Percentiles rank a stretch among this genome's conserved stretches.
Conservation (phyloP, 345 rosid species). For the Gossypium anomalum region DNA sequence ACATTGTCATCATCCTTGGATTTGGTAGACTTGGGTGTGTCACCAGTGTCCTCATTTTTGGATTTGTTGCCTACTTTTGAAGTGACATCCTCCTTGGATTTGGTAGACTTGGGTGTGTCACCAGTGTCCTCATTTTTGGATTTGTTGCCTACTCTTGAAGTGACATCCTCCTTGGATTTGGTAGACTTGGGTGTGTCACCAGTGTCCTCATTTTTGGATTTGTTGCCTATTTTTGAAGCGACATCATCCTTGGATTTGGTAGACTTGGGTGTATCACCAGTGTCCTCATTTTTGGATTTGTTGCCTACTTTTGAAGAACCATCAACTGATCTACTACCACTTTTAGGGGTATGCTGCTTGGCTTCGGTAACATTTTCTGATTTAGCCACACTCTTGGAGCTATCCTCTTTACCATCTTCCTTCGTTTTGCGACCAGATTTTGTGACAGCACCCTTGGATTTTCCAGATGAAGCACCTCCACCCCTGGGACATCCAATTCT, state of each 20-base stretch:
- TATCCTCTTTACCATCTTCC: constrained; percentile 30
- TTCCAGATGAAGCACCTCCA: constrained; percentile 60
- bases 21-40: constrained; percentile 34
- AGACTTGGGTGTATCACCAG: not conserved
- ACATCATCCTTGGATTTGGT: not conserved
- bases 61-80: constrained; percentile 35
- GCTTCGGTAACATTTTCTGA: constrained; percentile 33
- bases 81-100: constrained; percentile 42
- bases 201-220: not conserved
- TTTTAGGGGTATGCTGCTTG: constrained; percentile 42
- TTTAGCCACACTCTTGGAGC: constrained; percentile 37
- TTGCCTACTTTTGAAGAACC: constrained; percentile 25
- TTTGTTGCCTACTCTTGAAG: not conserved
- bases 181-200: not conserved
- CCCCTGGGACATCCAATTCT: constrained; percentile 35
- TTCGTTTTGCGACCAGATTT: constrained; percentile 21
- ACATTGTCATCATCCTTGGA: constrained; percentile 29
- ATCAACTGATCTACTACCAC: constrained; percentile 39
- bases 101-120: constrained; percentile 13
- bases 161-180: not conserved
- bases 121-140: not conserved
- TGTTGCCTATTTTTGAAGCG: not conserved
- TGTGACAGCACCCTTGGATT: constrained; percentile 40
- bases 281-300: constrained; percentile 41
- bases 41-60: constrained; percentile 31